Evolutionary conservation across 768 basidiomycete genomes (phyloP).

Genomic region (Lactifluus piperatus): DNA sequence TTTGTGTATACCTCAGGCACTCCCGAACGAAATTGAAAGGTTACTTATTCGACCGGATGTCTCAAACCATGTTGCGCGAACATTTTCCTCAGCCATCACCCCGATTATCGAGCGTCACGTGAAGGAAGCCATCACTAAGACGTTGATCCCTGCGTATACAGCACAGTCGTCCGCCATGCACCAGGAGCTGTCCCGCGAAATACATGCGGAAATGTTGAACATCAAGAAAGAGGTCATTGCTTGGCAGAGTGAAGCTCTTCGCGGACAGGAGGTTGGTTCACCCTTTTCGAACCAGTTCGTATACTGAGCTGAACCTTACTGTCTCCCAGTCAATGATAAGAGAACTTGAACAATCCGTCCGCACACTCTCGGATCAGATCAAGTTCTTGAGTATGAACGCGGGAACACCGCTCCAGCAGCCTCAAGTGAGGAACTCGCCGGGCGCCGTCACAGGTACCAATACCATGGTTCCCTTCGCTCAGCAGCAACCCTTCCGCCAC

Average conservation of each 20-base stretch:
- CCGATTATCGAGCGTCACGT: slow-evolving; percentile 76
- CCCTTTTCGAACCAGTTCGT: background rate
- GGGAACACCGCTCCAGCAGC: slow-evolving; percentile 22
- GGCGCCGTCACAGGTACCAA: slow-evolving; percentile 14
- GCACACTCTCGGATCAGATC: slow-evolving; percentile 70
- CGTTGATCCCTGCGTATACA: slow-evolving; percentile 66
- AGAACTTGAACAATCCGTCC: slow-evolving; percentile 72
- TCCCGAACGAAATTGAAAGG: slow-evolving; percentile 75
- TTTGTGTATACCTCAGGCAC: slow-evolving; percentile 39
- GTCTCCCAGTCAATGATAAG: slow-evolving; percentile 54
- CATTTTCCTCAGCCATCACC: slow-evolving; percentile 60
- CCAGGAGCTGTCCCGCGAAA: slow-evolving; percentile 68
- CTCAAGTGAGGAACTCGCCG: slow-evolving; percentile 15
- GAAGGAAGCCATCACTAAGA: slow-evolving; percentile 68
- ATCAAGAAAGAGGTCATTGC: slow-evolving; percentile 73
- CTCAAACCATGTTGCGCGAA: slow-evolving; percentile 65
- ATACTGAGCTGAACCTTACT: slow-evolving; percentile 8
- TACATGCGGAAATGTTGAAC: slow-evolving; percentile 63
- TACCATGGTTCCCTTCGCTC: slow-evolving; percentile 7
- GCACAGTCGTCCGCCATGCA: slow-evolving; percentile 70
- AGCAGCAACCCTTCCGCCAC: slow-evolving; percentile 22
- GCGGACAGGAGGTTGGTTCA: slow-evolving; percentile 63
- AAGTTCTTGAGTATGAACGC: slow-evolving; percentile 62
- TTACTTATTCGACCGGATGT: slow-evolving; percentile 69
- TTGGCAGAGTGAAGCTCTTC: slow-evolving; percentile 75